These are phyloP conservation scores for Aspergillus sp. DNA, from an alignment of 2,329 filamentous ascomycete genomes.

Conservation along the genomic window DNA sequence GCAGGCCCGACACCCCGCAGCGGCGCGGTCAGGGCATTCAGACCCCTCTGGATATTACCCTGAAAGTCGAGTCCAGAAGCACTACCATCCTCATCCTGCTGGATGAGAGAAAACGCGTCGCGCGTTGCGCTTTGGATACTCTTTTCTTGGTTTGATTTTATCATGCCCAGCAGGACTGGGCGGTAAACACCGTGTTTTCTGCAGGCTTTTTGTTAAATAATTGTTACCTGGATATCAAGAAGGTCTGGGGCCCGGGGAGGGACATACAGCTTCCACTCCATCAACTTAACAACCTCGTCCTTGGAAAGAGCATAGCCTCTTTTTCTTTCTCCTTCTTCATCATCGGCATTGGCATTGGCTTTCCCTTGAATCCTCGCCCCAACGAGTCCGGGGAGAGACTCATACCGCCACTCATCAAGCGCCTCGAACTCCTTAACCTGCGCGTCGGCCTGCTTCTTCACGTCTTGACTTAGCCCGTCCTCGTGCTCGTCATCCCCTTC, in stretches of 20 bases:
- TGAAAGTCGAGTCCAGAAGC: neutral
- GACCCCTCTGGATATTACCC: constrained; percentile 26
- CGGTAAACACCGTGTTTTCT: constrained; percentile 43
- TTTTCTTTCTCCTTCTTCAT: constrained; percentile 10
- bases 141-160: constrained; percentile 35
- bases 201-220: neutral
- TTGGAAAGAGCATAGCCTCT: constrained; percentile 28
- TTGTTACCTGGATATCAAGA: constrained; percentile 18
- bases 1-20: constrained; percentile 45
- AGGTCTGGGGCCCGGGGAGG: neutral
- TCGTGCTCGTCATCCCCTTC: neutral
- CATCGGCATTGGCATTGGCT: too few species aligned
- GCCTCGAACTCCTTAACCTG: constrained; percentile 27
- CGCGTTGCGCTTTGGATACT: constrained; percentile 28
- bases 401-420: constrained; percentile 42
- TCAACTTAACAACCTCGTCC: constrained; percentile 37
- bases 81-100: neutral
- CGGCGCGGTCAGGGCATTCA: constrained; percentile 34
- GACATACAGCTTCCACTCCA: constrained; percentile 48
- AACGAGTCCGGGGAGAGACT: constrained; percentile 29
- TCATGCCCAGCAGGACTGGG: constrained; percentile 41
- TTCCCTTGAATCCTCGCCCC: constrained; percentile 7
- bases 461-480: neutral
- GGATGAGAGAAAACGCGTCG: constrained; percentile 23
- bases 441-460: constrained; percentile 8